Evolutionary conservation across 768 basidiomycete genomes (phyloP).

Genomic region (Trametes sanguinea): DNA sequence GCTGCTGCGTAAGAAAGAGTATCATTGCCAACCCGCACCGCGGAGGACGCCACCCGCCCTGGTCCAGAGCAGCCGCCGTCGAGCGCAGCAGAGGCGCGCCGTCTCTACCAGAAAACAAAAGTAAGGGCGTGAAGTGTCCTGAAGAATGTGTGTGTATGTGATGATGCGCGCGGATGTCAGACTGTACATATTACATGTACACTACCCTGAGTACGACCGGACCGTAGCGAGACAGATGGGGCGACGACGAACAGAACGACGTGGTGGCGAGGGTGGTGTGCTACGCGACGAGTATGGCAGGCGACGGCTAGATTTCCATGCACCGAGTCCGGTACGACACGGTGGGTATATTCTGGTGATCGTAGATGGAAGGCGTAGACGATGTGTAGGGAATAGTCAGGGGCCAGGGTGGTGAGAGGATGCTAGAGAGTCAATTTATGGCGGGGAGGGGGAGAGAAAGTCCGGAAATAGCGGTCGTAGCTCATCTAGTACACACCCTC

Average conservation of each 20-base stretch:
- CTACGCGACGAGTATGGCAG: slow-evolving; percentile 4
- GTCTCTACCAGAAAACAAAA: not conserved
- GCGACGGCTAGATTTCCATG: slow-evolving; percentile 14
- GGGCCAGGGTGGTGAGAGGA: not conserved
- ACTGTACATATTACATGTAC: slow-evolving; percentile 21
- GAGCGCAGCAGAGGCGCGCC: not conserved
- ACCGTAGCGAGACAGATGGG: slow-evolving; percentile 2
- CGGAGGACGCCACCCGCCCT: slow-evolving; percentile 1
- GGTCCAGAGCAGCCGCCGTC: not conserved
- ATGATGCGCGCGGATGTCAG: not conserved
- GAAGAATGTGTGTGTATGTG: not conserved
- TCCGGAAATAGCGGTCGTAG: slow-evolving; percentile 1
- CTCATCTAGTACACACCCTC: slow-evolving; percentile 12
- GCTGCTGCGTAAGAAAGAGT: slow-evolving; percentile 1
- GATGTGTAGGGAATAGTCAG: slow-evolving; percentile 4
- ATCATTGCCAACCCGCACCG: slow-evolving; percentile 3
- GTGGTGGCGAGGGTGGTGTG: not conserved
- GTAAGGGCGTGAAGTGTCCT: slow-evolving; percentile 9
- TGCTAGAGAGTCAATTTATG: not conserved
- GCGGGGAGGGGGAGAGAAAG: slow-evolving; percentile 1
- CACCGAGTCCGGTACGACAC: slow-evolving; percentile 14
- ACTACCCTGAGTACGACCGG: slow-evolving; percentile 12
- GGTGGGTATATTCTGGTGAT: slow-evolving; percentile 22
- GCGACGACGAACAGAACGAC: not conserved
- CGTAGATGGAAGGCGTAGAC: slow-evolving; percentile 20